Evolutionary conservation across 2,329 filamentous ascomycete species (phyloP), one percentile per base, ranked within the genome.

Genomic region (Tympanopsis confertula): DNA sequence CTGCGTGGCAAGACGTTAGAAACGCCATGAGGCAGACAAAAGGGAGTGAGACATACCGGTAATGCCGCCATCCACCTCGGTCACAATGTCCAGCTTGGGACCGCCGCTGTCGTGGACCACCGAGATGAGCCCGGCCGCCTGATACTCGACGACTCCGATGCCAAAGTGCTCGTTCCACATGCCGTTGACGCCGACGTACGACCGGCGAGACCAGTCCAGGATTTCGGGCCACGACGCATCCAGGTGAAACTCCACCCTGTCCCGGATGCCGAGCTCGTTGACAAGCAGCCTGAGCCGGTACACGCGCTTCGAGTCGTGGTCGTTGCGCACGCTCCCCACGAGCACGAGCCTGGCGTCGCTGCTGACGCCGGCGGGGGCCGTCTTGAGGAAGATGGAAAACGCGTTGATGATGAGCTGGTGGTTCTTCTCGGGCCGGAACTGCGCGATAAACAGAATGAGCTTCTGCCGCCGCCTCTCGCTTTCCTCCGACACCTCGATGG

Each of bases 161-260:
- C 91, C 91, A 55, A 98, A 98, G 58, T 98, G 91, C 63, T 98
- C 91, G 56, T 95, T 96, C 89, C 91, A 98, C 91, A 98, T 98
- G 51, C 84, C 86, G 50, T 98, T 98, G 20, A 94, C 87, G 36
- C 91, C 91, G 2, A 98, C 74, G 14, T 78, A 89, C 3, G 83
- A 79, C 44, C 68, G 77, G 38, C 75, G 66, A 42, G 96, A 66
- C 74, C 85, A 87, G 20, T 82, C 71, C 7, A 95, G 67, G 38
- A 98, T 85, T 47, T 86, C 75, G 3, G 83, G 77, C 87, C 89
- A 98, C 19, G 83, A 78, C 1, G 86, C 88, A 55, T 98, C 88
- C 39, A 87, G 79, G 44, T 93, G 74, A 55, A 98, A 98, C 40
- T 86, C 77, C 32, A 95, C 87, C 13, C 71, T 68, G 38, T 94